Evolutionary conservation across 768 basidiomycete genomes (phyloP), one percentile per base, ranked within the genome.

Genomic region (Royoungia palumana): DNA sequence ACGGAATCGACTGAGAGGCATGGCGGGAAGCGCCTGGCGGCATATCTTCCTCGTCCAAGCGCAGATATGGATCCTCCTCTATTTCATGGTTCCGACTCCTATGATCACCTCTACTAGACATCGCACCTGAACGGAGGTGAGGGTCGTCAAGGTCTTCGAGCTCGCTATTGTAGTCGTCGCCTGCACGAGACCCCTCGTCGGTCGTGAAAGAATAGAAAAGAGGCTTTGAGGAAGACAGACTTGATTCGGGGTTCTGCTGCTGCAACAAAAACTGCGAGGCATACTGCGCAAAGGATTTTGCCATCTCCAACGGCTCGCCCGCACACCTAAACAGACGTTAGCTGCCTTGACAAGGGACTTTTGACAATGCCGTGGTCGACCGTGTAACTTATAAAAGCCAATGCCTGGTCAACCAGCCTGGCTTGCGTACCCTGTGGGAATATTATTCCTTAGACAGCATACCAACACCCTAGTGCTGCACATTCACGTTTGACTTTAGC

Each of bases 171-270:
- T 71, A 65, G 52, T 71, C 66, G 61, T 73, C 69, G 51, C 75
- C 80, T 57, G 71, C 69, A 64, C 78, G 76, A 50, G 74, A 69
- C 46, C 77, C 85, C 46, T 82, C 76, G 70, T 88, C 86, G 54
- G 87, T 88, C 38, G 83, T 83, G 68, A 91, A 90, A 17, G 89
- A 91, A 75, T 87, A 92, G 75, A 92, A 92, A 67, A 92, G 79
- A 46, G 89, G 89, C 68, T 89, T 87, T 32, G 73, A 75, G 34
- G 82, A 82, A 19, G 81, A 78, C 35, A 79, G 76, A 59, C 79
- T 70, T 57, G 77, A 79, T 32, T 79, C 73, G 49, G 65, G 62
- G 47, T 74, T 72, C 50, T 70, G 75, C 59, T 80, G 82, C 56
- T 78, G 76, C 63, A 77, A 82, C 65, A 90, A 73, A 64, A 89